Evolutionary conservation across 1,139 yeast genomes (phyloP).

Genomic region (Taphrina deformans): DNA sequence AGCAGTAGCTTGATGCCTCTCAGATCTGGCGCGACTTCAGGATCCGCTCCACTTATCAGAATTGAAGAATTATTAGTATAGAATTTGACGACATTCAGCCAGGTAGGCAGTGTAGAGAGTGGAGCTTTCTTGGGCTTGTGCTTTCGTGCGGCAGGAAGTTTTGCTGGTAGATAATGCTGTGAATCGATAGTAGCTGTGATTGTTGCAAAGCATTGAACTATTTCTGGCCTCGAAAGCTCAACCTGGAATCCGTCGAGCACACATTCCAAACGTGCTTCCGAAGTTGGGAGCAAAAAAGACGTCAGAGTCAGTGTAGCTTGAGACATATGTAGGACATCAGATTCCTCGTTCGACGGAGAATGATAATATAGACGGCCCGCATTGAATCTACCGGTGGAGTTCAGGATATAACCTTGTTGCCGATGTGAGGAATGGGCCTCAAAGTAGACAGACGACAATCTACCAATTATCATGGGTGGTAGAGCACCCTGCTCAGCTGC

Average conservation of each 20-base stretch:
- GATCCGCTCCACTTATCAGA: slow-evolving; percentile 12
- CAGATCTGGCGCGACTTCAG: slow-evolving; percentile 26
- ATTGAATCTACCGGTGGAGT: neutral
- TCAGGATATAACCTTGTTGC: neutral
- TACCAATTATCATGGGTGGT: slow-evolving; percentile 28
- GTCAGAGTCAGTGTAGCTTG: neutral
- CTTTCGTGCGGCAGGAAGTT: slow-evolving; percentile 2
- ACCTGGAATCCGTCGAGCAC: slow-evolving; percentile 7
- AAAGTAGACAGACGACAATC: slow-evolving; percentile 7
- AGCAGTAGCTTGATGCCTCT: slow-evolving; percentile 24
- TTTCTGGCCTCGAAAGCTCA: slow-evolving; percentile 24
- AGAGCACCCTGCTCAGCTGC: neutral
- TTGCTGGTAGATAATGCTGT: neutral
- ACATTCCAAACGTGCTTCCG: neutral
- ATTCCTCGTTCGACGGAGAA: slow-evolving; percentile 20
- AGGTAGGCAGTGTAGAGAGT: neutral
- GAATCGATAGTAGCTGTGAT: slow-evolving; percentile 2
- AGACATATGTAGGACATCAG: slow-evolving; percentile 10
- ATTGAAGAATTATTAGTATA: neutral
- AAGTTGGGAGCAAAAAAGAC: neutral
- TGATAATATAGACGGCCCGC: slow-evolving; percentile 22
- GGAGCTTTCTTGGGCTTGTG: neutral
- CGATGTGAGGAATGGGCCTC: slow-evolving; percentile 1
- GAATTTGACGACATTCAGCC: slow-evolving; percentile 5
- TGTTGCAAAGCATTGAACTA: slow-evolving; percentile 19